A percentile compares a stretch with the other conserved stretches of the same genome.
These are phyloP conservation scores for Zea luxurians DNA, from an alignment of 176 grass and related monocot genomes.

Conservation along the genomic window DNA sequence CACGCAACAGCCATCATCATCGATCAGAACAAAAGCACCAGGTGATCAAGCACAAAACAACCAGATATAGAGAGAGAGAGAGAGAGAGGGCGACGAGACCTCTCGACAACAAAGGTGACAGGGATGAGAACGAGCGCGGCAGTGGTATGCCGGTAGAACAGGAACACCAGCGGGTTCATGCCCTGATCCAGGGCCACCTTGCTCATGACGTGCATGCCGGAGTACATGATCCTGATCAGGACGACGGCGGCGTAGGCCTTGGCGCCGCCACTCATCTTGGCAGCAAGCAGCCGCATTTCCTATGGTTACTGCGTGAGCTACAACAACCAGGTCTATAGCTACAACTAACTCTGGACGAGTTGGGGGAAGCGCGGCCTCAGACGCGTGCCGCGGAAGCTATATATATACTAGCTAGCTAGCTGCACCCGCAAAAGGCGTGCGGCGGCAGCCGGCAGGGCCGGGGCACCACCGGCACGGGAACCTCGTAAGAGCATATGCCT, in stretches of 20 bases:
- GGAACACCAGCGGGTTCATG: slow-evolving; percentile 65
- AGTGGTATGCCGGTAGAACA: slow-evolving; percentile 71
- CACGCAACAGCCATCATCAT: neutral
- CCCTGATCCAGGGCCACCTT: slow-evolving; percentile 62
- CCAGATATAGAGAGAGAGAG: neutral
- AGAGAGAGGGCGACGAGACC: slow-evolving; percentile 31
- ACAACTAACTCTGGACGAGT: neutral
- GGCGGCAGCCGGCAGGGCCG: no score
- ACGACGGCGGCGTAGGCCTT: slow-evolving; percentile 46
- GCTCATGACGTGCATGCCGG: slow-evolving; percentile 60
- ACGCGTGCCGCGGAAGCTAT: neutral
- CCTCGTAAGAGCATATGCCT: slow-evolving; percentile 49
- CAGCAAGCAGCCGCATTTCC: neutral
- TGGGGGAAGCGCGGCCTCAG: neutral
- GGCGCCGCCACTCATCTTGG: slow-evolving; percentile 31
- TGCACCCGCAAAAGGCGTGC: slow-evolving; percentile 6
- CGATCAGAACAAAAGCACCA: slow-evolving; percentile 8
- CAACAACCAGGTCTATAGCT: neutral
- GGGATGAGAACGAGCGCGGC: slow-evolving; percentile 61
- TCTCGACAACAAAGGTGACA: slow-evolving; percentile 50
- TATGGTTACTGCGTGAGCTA: neutral
- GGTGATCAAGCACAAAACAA: neutral
- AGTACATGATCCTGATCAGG: slow-evolving; percentile 66
- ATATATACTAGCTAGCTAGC: slow-evolving; percentile 34
- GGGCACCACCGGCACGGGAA: slow-evolving; percentile 7